Evolutionary conservation across 768 basidiomycete genomes (phyloP).

Genomic region (Naganishia randhawae): DNA sequence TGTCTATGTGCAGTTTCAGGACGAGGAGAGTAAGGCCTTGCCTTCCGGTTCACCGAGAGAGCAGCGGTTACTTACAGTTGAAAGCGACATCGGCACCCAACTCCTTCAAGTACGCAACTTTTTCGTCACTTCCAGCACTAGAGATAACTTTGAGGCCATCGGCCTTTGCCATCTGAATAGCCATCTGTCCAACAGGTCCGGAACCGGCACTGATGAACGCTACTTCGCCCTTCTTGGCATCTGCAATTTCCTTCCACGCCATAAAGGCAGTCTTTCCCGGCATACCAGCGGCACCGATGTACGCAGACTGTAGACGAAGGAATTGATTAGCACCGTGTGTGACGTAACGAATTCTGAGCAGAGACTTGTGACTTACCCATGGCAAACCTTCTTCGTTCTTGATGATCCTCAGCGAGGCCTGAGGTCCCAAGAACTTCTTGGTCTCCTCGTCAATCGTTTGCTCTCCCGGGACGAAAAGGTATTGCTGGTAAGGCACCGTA

Average conservation of each 20-base stretch:
- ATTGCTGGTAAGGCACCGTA: slow-evolving; percentile 26
- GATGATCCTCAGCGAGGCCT: background rate
- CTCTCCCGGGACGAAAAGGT: slow-evolving; percentile 14
- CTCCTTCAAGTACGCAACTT: slow-evolving; percentile 54
- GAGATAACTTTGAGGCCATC: slow-evolving; percentile 63
- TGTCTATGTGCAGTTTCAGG: slow-evolving; percentile 34
- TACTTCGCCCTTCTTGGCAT: slow-evolving; percentile 56
- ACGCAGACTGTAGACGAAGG: slow-evolving; percentile 25
- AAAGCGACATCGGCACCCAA: slow-evolving; percentile 35
- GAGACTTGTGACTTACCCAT: slow-evolving; percentile 46
- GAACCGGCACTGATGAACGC: slow-evolving; percentile 57
- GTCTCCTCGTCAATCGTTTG: slow-evolving; percentile 48
- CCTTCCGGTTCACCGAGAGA: background rate
- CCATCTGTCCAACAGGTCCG: slow-evolving; percentile 63
- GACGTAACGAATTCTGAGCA: slow-evolving; percentile 24
- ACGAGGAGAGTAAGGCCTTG: background rate
- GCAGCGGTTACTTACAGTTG: slow-evolving; percentile 31
- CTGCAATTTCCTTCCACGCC: slow-evolving; percentile 51
- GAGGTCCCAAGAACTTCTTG: slow-evolving; percentile 43
- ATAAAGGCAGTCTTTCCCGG: slow-evolving; percentile 40
- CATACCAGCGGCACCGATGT: slow-evolving; percentile 56
- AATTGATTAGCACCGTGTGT: background rate
- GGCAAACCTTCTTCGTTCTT: slow-evolving; percentile 56
- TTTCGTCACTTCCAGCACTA: slow-evolving; percentile 69
- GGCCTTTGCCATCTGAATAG: slow-evolving; percentile 55